phyloP scores from a whole-genome alignment of 2,329 filamentous ascomycete genomes.

The Xylaria arbuscula region DNA sequence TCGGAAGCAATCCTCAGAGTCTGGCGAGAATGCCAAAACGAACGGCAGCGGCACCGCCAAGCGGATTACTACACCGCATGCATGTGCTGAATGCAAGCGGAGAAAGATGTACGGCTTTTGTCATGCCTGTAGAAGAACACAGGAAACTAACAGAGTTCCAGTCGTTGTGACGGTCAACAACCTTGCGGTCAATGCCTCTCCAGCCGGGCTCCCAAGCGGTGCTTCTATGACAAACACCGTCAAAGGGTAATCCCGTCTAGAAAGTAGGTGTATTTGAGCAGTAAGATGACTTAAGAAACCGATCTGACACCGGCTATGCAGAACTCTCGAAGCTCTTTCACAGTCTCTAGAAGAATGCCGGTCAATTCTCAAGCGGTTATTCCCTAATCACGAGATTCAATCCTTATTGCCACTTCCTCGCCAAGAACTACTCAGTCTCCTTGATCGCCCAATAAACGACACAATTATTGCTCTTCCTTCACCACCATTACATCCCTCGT shows the following conservation, averaged over 20 bases:
- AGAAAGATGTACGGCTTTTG: conserved; percentile 72
- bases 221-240: conserved; percentile 83
- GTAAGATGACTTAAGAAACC: not conserved
- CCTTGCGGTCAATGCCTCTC: conserved; percentile 86
- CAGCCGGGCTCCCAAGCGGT: conserved; percentile 81
- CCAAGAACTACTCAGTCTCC: conserved; percentile 68
- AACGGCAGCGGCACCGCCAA: conserved; percentile 49
- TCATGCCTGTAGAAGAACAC: conserved; percentile 23
- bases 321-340: conserved; percentile 71
- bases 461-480: conserved; percentile 60
- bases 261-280: conserved; percentile 66
- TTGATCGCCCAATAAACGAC: conserved; percentile 60
- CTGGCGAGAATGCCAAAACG: conserved; percentile 50
- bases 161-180: conserved; percentile 81
- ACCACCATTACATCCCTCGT: conserved; percentile 63
- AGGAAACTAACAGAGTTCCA: conserved; percentile 48
- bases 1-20: conserved; percentile 60
- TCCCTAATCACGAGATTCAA: conserved; percentile 66
- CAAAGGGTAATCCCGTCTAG: conserved; percentile 81
- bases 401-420: conserved; percentile 65
- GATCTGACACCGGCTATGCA: conserved; percentile 46
- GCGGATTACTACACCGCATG: conserved; percentile 53
- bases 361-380: conserved; percentile 70
- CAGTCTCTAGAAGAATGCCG: conserved; percentile 75
- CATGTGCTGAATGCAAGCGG: conserved; percentile 70